Base-by-base conservation (phyloP, 2,329 filamentous ascomycete genomes). In the Emmonsiellopsis sp. region DNA sequence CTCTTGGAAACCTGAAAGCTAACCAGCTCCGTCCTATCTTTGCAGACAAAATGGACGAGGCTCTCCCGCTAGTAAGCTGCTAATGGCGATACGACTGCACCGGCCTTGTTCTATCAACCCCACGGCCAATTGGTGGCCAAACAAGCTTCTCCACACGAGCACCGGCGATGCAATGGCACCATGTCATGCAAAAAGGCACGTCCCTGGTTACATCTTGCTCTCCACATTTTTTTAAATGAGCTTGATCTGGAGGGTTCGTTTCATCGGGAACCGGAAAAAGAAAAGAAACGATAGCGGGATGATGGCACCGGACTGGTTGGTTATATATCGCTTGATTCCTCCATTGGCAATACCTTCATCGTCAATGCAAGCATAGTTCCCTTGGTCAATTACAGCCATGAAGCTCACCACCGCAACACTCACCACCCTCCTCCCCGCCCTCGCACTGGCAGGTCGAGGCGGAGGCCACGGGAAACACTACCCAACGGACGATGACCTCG, bases 401-500 rank as follows among this genome's bases (percentile, higher is more conserved):
- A 46, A 46, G 30, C 31, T 32, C 30, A n/a, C 30, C 35, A 38
- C 35, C 9, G 9, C 31, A 31, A 13, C 30, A n/a, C 10, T 34
- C 10, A 5, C 20, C 30, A 30, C 43, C 43, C 8, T 30, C 13
- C 30, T 7, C n/a, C 30, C 5, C 30, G 11, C 30, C 11, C 2
- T n/a, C n/a, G 11, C 11, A 6, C 16, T 13, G 31, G n/a, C 20
- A 34, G 20, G 20, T 26, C 20, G 20, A 26, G 20, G 20, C 20
- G 20, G 20, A 26, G 20, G 20, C 20, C 20, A 34, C 20, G 34
- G n/a, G 13, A 46, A 6, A 7, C 30, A 7, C 1, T 30, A n/a
- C 37, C 37, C 32, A 30, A 31, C 31, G 3, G 13, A 50, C 13
- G 41, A 49, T 11, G 54, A 62, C 37, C 41, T 58, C 2, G 26